phyloP scores from a whole-genome alignment of 768 basidiomycete genomes.

The Hemileccinum impolitum region DNA sequence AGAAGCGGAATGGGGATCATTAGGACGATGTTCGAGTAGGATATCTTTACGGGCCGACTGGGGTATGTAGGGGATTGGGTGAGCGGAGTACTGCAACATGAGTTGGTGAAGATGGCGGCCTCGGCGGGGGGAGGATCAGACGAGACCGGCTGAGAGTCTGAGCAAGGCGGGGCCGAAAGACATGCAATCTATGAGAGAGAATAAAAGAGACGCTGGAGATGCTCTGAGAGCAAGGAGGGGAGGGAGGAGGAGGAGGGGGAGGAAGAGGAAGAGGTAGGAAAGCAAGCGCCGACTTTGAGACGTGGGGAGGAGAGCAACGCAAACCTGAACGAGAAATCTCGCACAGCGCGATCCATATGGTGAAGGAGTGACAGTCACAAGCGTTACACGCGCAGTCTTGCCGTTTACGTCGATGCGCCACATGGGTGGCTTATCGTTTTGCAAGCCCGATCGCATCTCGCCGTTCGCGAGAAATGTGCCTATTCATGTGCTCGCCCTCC shows the following conservation, averaged over 20 bases:
- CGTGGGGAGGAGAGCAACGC: conserved; percentile 26
- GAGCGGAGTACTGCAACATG: conserved; percentile 59
- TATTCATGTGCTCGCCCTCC: too few relatives aligned
- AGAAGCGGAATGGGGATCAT: conserved; percentile 26
- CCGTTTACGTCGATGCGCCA: conserved; percentile 18
- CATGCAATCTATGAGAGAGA: conserved; percentile 22
- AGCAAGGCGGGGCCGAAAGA: conserved; percentile 24
- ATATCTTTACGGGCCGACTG: conserved; percentile 32
- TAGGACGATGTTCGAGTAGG: conserved; percentile 24
- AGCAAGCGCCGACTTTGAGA: conserved; percentile 17
- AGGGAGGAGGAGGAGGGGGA: neutral
- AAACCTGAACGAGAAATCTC: conserved; percentile 14
- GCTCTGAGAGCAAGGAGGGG: neutral
- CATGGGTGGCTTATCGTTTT: conserved; percentile 8
- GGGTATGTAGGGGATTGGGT: conserved; percentile 31
- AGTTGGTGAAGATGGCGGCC: conserved; percentile 33
- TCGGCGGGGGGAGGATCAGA: conserved; percentile 42
- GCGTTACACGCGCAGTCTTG: conserved; percentile 6
- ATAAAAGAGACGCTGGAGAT: neutral
- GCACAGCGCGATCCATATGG: conserved; percentile 10
- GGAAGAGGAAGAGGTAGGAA: conserved; percentile 18
- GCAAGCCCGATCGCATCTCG: too few relatives aligned
- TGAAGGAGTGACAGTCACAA: neutral
- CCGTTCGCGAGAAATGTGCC: too few relatives aligned
- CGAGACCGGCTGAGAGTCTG: conserved; percentile 45